Conservation (phyloP, 2,329 filamentous ascomycete species). For the Alternaria incomplexa region DNA sequence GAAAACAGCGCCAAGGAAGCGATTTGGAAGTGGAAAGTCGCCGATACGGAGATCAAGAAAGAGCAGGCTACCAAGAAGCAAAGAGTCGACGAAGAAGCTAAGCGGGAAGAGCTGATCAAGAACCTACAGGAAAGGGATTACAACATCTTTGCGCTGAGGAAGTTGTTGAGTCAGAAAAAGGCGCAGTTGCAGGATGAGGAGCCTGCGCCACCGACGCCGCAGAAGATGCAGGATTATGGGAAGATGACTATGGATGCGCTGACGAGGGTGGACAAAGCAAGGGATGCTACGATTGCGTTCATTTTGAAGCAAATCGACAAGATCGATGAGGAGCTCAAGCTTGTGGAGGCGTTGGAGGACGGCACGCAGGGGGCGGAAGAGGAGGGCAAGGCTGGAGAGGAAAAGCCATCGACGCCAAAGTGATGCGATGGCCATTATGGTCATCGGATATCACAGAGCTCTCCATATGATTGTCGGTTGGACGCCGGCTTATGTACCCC, state of each 20-base stretch:
- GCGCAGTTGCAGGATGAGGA: conserved; percentile 37
- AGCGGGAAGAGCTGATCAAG: conserved; percentile 47
- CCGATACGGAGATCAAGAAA: conserved; percentile 38
- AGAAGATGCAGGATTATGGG: conserved; percentile 50
- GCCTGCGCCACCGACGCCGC: conserved; percentile 33
- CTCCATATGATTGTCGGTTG: neutral
- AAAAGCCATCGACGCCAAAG: conserved; percentile 6
- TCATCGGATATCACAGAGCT: neutral
- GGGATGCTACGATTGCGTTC: conserved; percentile 60
- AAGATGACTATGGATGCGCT: conserved; percentile 51
- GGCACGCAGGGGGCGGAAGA: conserved; percentile 7
- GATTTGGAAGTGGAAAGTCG: conserved; percentile 51
- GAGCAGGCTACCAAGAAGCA: conserved; percentile 46
- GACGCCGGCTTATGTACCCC: neutral
- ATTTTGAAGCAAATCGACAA: conserved; percentile 61
- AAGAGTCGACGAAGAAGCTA: conserved; percentile 43
- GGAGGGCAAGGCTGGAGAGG: neutral
- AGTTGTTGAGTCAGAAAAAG: conserved; percentile 53
- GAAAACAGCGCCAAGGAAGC: conserved; percentile 57
- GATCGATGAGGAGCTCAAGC: conserved; percentile 50
- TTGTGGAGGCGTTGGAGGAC: conserved; percentile 31
- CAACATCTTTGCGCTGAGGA: conserved; percentile 56
- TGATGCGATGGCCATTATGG: neutral
- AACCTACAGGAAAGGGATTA: conserved; percentile 52
- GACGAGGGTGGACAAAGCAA: conserved; percentile 54